These are phyloP conservation scores for Podila epicladia DNA, from an alignment of 192 early-diverging fungal genomes.

Conservation along the genomic window DNA sequence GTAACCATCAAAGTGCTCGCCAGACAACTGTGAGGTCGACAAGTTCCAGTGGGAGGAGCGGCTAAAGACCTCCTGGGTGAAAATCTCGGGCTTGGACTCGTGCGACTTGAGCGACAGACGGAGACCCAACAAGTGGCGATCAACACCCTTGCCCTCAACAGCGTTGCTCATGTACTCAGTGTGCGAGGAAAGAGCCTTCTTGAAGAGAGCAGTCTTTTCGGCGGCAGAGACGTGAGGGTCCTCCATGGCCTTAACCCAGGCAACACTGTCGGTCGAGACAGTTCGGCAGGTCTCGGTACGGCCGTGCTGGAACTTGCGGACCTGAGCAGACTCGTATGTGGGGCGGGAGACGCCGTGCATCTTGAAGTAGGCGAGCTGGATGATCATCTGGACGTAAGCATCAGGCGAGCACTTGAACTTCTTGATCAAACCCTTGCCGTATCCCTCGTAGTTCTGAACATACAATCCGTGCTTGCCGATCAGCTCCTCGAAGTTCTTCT, in stretches of 20 bases:
- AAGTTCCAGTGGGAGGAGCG: constrained; percentile 90
- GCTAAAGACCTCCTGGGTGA: constrained; percentile 85
- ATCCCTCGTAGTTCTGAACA: constrained; percentile 85
- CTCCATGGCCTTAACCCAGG: constrained; percentile 91
- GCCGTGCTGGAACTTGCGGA: constrained; percentile 91
- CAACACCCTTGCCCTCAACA: constrained; percentile 87
- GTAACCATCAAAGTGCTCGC: constrained; percentile 94
- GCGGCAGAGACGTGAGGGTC: constrained; percentile 56
- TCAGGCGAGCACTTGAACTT: constrained; percentile 80
- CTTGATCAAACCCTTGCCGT: constrained; percentile 97
- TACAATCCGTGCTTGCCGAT: constrained; percentile 83
- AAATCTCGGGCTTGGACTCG: constrained; percentile 87
- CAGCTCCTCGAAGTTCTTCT: constrained; percentile 81
- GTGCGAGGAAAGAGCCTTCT: constrained; percentile 82
- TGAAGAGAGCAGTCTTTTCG: constrained; percentile 75
- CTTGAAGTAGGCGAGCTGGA: constrained; percentile 96
- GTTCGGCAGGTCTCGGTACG: constrained; percentile 95
- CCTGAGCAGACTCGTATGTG: constrained; percentile 96
- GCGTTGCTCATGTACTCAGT: constrained; percentile 82
- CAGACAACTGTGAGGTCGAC: constrained; percentile 91
- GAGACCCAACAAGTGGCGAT: constrained; percentile 92
- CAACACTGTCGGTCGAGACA: constrained; percentile 76
- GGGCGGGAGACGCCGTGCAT: constrained; percentile 80
- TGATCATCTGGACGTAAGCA: constrained; percentile 89
- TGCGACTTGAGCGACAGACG: constrained; percentile 76